Conservation (phyloP, 352 stramenopile species). For the Globisporangium spiculum region DNA sequence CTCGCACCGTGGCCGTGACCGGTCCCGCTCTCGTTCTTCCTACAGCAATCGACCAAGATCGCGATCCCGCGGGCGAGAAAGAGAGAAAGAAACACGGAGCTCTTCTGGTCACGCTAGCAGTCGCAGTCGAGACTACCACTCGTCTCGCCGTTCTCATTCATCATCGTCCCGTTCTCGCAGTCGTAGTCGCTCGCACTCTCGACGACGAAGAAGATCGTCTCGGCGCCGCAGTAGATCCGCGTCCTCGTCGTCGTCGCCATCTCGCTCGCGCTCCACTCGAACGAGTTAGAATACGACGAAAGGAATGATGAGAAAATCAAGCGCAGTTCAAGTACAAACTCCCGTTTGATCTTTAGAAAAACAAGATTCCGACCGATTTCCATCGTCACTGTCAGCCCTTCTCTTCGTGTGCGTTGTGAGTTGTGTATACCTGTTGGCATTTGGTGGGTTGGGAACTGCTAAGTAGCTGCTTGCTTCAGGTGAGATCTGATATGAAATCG, state of each 20-base stretch:
- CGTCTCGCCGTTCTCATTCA: not conserved
- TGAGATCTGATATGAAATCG: not conserved
- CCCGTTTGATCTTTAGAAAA: not conserved
- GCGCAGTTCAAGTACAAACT: not conserved
- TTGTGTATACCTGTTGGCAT: not conserved
- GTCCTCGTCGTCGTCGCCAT: constrained; percentile 18
- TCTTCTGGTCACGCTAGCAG: constrained; percentile 14
- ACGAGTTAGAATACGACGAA: not conserved
- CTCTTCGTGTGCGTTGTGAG: not conserved
- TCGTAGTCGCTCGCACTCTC: constrained; percentile 33
- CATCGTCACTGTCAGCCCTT: not conserved
- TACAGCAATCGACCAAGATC: constrained; percentile 2
- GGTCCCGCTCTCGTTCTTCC: not conserved
- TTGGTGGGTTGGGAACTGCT: not conserved
- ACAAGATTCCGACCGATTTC: not conserved
- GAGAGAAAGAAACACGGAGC: constrained; percentile 12
- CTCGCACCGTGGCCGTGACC: not conserved
- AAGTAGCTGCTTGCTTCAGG: not conserved
- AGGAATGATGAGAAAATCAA: not conserved
- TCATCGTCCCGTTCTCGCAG: constrained; percentile 30
- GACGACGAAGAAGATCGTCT: constrained; percentile 2
- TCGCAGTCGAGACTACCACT: constrained; percentile 18
- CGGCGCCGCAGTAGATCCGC: constrained; percentile 1
- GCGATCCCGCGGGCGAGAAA: constrained; percentile 5
- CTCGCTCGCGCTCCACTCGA: constrained; percentile 16